These are phyloP conservation scores for Ceratobasidium sp. DNA, from an alignment of 1,284 basidiomycete species.

Conservation along the genomic window DNA sequence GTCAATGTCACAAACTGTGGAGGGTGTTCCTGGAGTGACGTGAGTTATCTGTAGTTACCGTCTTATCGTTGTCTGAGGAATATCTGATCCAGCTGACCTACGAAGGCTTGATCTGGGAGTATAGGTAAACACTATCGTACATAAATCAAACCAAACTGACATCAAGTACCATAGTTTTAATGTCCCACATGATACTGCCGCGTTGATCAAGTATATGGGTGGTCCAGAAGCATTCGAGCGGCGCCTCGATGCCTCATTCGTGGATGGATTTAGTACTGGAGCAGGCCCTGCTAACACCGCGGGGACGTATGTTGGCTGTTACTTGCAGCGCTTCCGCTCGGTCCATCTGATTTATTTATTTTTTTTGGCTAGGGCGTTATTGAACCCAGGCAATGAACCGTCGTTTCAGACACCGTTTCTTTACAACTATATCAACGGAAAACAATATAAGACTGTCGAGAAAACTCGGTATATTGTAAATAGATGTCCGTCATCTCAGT, in stretches of 20 bases:
- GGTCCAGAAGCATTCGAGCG: constrained; percentile 21
- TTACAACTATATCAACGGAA: constrained; percentile 29
- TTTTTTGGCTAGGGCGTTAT: constrained; percentile 1
- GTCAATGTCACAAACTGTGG: constrained; percentile 29
- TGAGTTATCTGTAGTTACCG: neutral
- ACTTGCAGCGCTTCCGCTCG: neutral
- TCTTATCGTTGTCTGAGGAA: neutral
- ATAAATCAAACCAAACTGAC: neutral
- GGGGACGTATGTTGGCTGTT: constrained; percentile 5
- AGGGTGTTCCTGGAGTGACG: constrained; percentile 30
- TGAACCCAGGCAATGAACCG: constrained; percentile 18
- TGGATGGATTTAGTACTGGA: constrained; percentile 3
- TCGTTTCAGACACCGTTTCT: constrained; percentile 21
- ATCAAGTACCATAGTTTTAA: neutral
- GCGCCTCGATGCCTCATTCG: constrained; percentile 16
- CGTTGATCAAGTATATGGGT: constrained; percentile 28
- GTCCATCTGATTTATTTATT: neutral
- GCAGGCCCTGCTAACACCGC: constrained; percentile 15
- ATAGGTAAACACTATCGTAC: neutral
- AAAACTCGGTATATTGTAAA: constrained; percentile 28
- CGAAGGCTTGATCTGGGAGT: constrained; percentile 29
- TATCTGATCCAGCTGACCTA: constrained; percentile 11
- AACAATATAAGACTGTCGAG: constrained; percentile 31
- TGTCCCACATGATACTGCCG: constrained; percentile 15
- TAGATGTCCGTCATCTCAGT: neutral